These are phyloP conservation scores for Cystobasidium pallidum DNA, from an alignment of 1,284 basidiomycete species.

Conservation along the genomic window DNA sequence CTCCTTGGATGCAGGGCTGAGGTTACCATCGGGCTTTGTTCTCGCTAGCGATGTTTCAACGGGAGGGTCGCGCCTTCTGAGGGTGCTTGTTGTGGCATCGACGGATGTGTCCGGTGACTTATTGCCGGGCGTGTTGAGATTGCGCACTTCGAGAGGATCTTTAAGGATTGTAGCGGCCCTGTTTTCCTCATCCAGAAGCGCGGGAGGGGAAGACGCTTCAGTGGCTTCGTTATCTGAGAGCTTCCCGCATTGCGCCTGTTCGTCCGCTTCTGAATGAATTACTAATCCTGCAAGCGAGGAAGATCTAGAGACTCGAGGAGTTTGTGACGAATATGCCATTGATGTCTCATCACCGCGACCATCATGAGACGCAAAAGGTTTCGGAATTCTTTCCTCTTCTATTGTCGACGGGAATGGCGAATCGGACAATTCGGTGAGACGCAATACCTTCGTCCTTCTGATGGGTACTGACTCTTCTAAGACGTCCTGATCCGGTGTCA, in stretches of 20 bases:
- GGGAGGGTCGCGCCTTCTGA: neutral
- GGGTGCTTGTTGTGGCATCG: neutral
- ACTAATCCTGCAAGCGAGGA: neutral
- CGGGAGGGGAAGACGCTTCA: neutral
- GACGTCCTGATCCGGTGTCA: constrained; percentile 4
- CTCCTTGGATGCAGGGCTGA: too few species aligned
- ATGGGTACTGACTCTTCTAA: constrained; percentile 31
- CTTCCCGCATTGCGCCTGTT: neutral
- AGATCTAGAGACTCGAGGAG: neutral
- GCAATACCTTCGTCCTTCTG: neutral
- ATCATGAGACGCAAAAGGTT: neutral
- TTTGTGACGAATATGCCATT: neutral
- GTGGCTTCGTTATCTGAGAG: neutral
- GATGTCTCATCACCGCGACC: neutral
- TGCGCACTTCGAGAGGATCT: too few species aligned
- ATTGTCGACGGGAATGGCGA: neutral
- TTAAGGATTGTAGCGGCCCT: too few species aligned
- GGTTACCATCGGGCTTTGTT: neutral
- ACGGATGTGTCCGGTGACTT: neutral
- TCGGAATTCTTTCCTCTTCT: neutral
- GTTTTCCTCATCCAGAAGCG: neutral
- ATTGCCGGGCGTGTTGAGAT: neutral
- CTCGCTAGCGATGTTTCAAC: neutral
- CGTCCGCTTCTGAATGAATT: too few species aligned
- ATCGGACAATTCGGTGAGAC: neutral